phyloP scores from a whole-genome alignment of 1,139 yeast genomes.

The Diutina ranongensis region DNA sequence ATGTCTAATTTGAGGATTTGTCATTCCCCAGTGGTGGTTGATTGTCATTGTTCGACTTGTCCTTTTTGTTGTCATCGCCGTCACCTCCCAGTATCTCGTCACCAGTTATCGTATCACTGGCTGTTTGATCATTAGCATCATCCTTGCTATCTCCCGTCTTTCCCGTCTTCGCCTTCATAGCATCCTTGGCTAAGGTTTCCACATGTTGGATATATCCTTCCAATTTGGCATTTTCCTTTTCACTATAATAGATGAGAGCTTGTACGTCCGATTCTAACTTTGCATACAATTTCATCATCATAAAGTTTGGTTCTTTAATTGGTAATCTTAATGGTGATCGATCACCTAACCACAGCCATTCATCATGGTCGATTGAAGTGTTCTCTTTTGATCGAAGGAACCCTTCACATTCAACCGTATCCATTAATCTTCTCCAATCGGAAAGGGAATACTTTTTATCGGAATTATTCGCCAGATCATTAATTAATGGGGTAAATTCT shows the following conservation, averaged over 20 bases:
- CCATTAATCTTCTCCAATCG: slow-evolving; percentile 20
- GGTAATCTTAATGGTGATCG: slow-evolving; percentile 59
- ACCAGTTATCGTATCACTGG: not conserved
- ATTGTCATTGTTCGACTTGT: no score
- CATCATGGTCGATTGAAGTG: slow-evolving; percentile 7
- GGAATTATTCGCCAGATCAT: slow-evolving; percentile 23
- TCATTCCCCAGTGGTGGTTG: no score
- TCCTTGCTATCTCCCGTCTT: not conserved
- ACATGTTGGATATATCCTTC: not conserved
- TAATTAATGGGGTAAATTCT: slow-evolving; percentile 18
- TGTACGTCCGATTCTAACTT: not conserved
- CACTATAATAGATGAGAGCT: not conserved
- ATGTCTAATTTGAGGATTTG: no score
- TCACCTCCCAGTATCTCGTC: not conserved
- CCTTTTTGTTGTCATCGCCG: not conserved
- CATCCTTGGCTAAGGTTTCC: not conserved
- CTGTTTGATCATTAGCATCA: not conserved
- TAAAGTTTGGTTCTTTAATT: slow-evolving; percentile 52
- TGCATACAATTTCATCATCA: slow-evolving; percentile 25
- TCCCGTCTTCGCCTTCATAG: not conserved
- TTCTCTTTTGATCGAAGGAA: slow-evolving; percentile 13
- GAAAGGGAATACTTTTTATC: slow-evolving; percentile 19
- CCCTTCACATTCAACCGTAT: slow-evolving; percentile 13
- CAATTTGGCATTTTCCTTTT: not conserved
- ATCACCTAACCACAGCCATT: slow-evolving; percentile 44